A percentile compares a stretch with the other conserved stretches of the same genome.
These are phyloP conservation scores for Kuraishia piskuri DNA, from an alignment of 805 yeast genomes.

Conservation along the genomic window DNA sequence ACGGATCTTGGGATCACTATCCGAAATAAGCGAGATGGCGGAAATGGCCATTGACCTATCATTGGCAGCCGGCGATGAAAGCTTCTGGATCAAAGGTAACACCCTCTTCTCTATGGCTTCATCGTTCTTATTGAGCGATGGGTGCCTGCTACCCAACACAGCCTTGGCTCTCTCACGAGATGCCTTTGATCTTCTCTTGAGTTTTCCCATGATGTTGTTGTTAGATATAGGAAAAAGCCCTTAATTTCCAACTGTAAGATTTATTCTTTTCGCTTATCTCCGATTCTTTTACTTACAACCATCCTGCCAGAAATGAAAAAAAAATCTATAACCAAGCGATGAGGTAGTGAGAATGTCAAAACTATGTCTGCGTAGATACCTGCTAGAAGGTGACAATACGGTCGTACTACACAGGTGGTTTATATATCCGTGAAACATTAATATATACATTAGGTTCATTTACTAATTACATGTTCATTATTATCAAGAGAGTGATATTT, in stretches of 20 bases:
- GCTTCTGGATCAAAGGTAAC: slow-evolving; percentile 57
- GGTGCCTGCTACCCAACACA: not conserved
- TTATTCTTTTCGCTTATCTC: too few species aligned
- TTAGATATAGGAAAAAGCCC: too few species aligned
- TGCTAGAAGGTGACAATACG: too few species aligned
- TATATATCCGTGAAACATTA: not conserved
- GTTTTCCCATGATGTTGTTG: slow-evolving; percentile 51
- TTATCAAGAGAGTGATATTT: too few species aligned
- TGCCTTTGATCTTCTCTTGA: slow-evolving; percentile 56
- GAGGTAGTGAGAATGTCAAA: not conserved
- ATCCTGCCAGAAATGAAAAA: not conserved
- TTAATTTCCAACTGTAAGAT: too few species aligned
- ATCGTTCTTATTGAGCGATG: not conserved
- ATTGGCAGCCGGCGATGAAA: slow-evolving; percentile 53
- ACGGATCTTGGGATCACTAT: slow-evolving; percentile 53
- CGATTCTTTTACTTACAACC: too few species aligned
- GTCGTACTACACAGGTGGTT: too few species aligned
- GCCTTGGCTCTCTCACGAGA: slow-evolving; percentile 20
- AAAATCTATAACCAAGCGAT: not conserved
- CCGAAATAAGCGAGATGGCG: slow-evolving; percentile 63
- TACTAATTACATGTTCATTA: not conserved
- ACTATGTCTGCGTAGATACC: not conserved
- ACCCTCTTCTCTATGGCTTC: slow-evolving; percentile 34
- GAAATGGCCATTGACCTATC: slow-evolving; percentile 74
- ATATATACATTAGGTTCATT: not conserved